Evolutionary conservation across 2,329 filamentous ascomycete genomes (phyloP), one percentile per base, ranked within the genome.

Genomic region (Metarhizium guizhouense): DNA sequence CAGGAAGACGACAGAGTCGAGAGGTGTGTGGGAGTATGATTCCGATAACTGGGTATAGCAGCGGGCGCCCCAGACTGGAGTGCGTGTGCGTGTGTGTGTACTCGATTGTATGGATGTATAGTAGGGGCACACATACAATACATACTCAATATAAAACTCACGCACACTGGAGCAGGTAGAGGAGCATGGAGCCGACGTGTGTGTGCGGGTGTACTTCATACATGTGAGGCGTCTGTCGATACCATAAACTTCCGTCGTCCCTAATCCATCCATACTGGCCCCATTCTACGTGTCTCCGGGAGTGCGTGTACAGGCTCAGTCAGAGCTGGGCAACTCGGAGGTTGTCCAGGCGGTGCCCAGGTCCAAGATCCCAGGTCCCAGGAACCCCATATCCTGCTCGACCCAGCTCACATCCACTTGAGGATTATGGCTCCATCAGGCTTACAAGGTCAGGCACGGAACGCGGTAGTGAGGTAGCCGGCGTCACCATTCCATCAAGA

Each of bases 1-100:
- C 56, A 51, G 53, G 38, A 47, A 53, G 53, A 18, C 32, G 32
- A 20, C 6, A 53, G 56, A 57, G 53, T 55, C 50, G 50, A 38
- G 54, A 53, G 56, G 49, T 48, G 56, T 51, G 53, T 55, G 56
- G 53, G 51, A 55, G 55, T 25, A 57, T 45, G 53, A 55, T 57
- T 52, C 53, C 47, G 50, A 47, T 45, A 55, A 42, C 54, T 57
- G 47, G 53, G 47, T 45, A 47, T 53, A 16, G 54, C 56, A n/a
- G 45, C 48, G 47, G 43, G 45, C 8, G 42, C 20, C 45, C 25
- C 45, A 29, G 45, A 30, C 45, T 32, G 45, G 45, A 30, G 43
- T 10, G 43, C 6, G 43, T 25, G 16, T 25, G 43, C 18, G 40
- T 42, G 40, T 42, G n/a, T 25, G 40, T 16, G 40, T 42, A 14